Evolutionary conservation across 1,284 basidiomycete genomes (phyloP).

Genomic region (Leccinum cinnamomeum): DNA sequence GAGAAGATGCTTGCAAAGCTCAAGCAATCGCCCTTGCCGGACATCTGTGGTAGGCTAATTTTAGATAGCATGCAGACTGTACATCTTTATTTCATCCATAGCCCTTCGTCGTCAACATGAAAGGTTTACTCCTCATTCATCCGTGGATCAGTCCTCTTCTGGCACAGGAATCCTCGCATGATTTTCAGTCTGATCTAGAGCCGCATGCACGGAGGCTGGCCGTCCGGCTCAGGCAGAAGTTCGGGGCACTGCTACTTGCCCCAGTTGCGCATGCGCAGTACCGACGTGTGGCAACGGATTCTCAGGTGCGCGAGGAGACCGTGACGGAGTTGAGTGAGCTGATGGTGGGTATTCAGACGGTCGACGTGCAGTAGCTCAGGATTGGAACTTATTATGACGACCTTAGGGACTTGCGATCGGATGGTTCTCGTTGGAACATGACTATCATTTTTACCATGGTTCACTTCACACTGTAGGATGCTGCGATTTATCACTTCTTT

Average conservation of each 20-base stretch:
- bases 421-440: background rate
- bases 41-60: background rate
- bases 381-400: background rate
- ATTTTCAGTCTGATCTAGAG: background rate
- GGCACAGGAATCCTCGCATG: background rate
- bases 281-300: constrained; percentile 6
- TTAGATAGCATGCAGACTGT: accelerated
- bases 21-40: background rate
- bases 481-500: too few relatives aligned
- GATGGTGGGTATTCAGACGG: background rate
- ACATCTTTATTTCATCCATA: background rate
- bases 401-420: background rate
- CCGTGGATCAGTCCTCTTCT: constrained; percentile 13
- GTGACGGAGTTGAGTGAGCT: background rate
- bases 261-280: constrained; percentile 1
- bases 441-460: background rate
- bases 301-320: background rate
- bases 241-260: constrained; percentile 8
- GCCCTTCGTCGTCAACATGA: background rate
- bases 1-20: background rate
- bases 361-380: constrained; percentile 5
- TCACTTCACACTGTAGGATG: too few relatives aligned
- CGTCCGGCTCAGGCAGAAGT: background rate
- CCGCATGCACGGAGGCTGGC: background rate
- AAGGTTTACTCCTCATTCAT: constrained; percentile 6